These are phyloP conservation scores for Trichothecium sympodiale DNA, from an alignment of 2,329 filamentous ascomycete species.

Conservation along the genomic window DNA sequence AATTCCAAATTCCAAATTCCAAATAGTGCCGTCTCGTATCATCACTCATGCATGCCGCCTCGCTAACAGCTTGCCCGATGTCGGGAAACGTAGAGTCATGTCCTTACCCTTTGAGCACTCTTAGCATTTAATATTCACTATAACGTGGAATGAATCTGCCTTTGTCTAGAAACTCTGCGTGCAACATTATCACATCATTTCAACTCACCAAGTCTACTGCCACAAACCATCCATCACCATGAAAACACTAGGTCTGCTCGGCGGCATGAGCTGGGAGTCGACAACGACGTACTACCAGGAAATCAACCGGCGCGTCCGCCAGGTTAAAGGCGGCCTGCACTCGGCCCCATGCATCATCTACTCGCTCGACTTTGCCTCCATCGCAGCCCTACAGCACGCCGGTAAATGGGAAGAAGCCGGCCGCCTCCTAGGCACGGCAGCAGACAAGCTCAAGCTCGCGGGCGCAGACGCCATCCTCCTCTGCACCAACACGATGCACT, in stretches of 20 bases:
- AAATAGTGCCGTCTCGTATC: too few relatives aligned
- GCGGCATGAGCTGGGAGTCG: conserved; percentile 16
- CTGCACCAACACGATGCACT: conserved; percentile 16
- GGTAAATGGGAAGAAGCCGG: conserved; percentile 10
- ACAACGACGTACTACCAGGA: conserved; percentile 14
- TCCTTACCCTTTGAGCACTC: too few relatives aligned
- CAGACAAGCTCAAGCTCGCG: conserved; percentile 6
- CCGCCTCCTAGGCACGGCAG: conserved; percentile 8
- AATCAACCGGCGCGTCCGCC: conserved; percentile 13
- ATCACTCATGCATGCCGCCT: too few relatives aligned
- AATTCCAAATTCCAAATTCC: too few relatives aligned
- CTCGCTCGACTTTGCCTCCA: conserved; percentile 15
- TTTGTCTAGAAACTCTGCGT: too few relatives aligned
- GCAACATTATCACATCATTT: too few relatives aligned
- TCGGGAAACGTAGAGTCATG: too few relatives aligned
- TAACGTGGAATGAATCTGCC: too few relatives aligned
- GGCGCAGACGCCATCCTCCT: conserved; percentile 13
- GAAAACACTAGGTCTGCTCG: conserved; percentile 15
- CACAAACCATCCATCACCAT: too few relatives aligned
- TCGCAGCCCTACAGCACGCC: conserved; percentile 9
- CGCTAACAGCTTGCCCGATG: too few relatives aligned
- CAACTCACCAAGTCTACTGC: too few relatives aligned
- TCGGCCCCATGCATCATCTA: conserved; percentile 11
- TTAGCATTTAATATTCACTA: too few relatives aligned
- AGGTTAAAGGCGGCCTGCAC: conserved; percentile 11